Evolutionary conservation across 2,329 filamentous ascomycete genomes (phyloP).

Genomic region (Pezicula neosporulosa): DNA sequence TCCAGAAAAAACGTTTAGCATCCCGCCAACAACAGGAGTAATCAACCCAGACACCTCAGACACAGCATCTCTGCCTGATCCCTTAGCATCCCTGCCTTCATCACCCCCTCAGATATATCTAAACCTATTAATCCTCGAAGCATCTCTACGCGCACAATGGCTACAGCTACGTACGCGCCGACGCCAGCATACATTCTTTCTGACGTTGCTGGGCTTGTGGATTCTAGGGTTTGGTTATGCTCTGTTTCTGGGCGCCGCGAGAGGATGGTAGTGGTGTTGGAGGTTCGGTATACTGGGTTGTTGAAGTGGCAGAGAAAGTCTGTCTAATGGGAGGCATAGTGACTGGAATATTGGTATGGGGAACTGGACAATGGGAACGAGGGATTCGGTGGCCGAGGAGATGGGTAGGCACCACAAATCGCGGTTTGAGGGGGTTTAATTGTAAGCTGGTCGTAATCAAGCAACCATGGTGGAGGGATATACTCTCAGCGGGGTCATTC

Average conservation of each 20-base stretch:
- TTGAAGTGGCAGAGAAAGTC: conserved; percentile 86
- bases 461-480: conserved; percentile 77
- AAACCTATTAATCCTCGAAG: conserved; percentile 95
- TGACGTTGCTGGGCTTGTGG: conserved; percentile 78
- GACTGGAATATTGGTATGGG: conserved; percentile 85
- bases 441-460: conserved; percentile 91
- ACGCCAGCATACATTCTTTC: conserved; percentile 90
- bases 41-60: conserved; percentile 28
- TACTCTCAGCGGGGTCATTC: conserved; percentile 69
- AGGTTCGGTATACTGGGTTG: conserved; percentile 92
- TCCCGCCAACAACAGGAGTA: conserved; percentile 34
- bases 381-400: conserved; percentile 90
- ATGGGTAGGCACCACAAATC: conserved; percentile 86
- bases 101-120: conserved; percentile 70
- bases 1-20: conserved; percentile 42
- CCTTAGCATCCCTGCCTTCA: conserved; percentile 29
- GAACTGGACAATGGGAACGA: conserved; percentile 92
- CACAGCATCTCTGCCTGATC: conserved; percentile 27
- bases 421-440: conserved; percentile 88
- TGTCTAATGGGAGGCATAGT: conserved; percentile 89
- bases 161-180: conserved; percentile 83
- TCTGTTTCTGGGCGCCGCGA: conserved; percentile 86
- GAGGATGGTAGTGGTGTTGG: conserved; percentile 91
- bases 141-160: conserved; percentile 88
- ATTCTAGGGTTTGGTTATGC: conserved; percentile 82